A percentile compares a stretch with the other conserved stretches of the same genome.
Conservation (phyloP, 106 monocot genomes). For the Dendrobium huoshanense region DNA sequence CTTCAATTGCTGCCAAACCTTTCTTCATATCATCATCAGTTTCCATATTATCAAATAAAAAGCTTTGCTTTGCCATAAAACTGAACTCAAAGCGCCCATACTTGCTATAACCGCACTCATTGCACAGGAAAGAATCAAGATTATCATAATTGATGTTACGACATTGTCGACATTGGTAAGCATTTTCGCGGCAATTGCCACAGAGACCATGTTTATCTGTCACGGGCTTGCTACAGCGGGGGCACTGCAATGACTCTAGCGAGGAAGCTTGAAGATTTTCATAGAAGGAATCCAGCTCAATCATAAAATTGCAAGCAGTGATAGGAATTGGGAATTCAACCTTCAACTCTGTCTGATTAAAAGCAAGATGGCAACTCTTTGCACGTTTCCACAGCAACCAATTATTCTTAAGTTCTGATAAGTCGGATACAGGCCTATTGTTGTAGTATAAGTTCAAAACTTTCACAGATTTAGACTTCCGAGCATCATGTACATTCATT, state of each 20-base stretch:
- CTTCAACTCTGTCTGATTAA: slow-evolving; percentile 96
- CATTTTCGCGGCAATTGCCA: slow-evolving; percentile 98
- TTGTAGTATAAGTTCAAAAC: slow-evolving; percentile 93
- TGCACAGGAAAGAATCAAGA: slow-evolving; percentile 97
- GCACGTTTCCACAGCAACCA: slow-evolving; percentile 99
- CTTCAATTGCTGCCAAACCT: slow-evolving; percentile 86
- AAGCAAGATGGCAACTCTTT: slow-evolving; percentile 88
- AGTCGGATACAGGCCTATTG: slow-evolving; percentile 78
- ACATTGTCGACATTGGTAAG: slow-evolving; percentile 96
- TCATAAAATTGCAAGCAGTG: slow-evolving; percentile 99
- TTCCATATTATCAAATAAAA: slow-evolving; percentile 91
- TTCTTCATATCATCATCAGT: slow-evolving; percentile 99
- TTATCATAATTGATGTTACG: slow-evolving; percentile 99
- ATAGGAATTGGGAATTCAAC: slow-evolving; percentile 98
- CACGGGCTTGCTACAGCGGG: slow-evolving; percentile 90
- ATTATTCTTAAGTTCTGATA: slow-evolving; percentile 96
- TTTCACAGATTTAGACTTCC: slow-evolving; percentile 95
- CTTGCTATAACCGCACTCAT: slow-evolving; percentile 99
- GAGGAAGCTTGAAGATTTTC: slow-evolving; percentile 98
- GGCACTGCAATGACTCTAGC: slow-evolving; percentile 93
- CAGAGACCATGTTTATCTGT: slow-evolving; percentile 99
- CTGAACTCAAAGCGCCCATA: slow-evolving; percentile 99
- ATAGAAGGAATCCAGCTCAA: slow-evolving; percentile 97
- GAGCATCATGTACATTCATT: slow-evolving; percentile 99
- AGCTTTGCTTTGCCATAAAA: slow-evolving; percentile 98